These are phyloP conservation scores for Colletotrichum truncatum DNA, from an alignment of 2,329 filamentous ascomycete species.

Conservation along the genomic window DNA sequence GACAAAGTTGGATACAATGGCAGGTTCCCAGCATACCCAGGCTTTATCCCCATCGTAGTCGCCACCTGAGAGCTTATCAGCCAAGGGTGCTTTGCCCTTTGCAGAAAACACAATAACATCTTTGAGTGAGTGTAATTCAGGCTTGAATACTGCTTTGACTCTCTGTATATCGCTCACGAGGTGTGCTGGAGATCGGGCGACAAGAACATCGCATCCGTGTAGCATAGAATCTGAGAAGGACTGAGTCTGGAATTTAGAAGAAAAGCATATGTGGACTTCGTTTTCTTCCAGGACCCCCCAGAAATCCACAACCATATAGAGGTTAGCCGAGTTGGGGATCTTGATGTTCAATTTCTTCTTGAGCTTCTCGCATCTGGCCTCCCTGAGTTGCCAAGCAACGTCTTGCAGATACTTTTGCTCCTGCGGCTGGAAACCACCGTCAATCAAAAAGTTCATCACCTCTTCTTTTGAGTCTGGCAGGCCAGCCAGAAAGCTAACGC, in stretches of 20 bases:
- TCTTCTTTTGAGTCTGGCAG: slow-evolving; percentile 62
- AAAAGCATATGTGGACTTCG: slow-evolving; percentile 76
- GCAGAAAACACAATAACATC: slow-evolving; percentile 83
- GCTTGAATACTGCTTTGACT: slow-evolving; percentile 66
- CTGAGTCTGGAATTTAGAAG: slow-evolving; percentile 67
- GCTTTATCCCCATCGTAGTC: slow-evolving; percentile 85
- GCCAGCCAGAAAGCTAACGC: slow-evolving; percentile 56
- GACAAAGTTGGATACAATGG: slow-evolving; percentile 71
- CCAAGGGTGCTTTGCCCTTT: slow-evolving; percentile 69
- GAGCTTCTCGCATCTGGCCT: slow-evolving; percentile 61
- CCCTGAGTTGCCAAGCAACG: slow-evolving; percentile 55
- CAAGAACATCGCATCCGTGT: slow-evolving; percentile 68
- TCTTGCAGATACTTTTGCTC: slow-evolving; percentile 58
- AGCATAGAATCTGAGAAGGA: slow-evolving; percentile 63
- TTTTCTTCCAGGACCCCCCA: slow-evolving; percentile 65
- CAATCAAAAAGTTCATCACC: slow-evolving; percentile 62
- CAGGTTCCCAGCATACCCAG: slow-evolving; percentile 79
- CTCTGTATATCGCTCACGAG: slow-evolving; percentile 78
- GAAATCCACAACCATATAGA: slow-evolving; percentile 77
- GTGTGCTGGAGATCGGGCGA: slow-evolving; percentile 76
- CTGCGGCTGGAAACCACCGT: slow-evolving; percentile 66
- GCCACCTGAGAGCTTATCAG: slow-evolving; percentile 77
- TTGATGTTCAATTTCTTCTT: slow-evolving; percentile 67
- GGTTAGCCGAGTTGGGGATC: slow-evolving; percentile 68
- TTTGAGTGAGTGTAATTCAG: slow-evolving; percentile 71